Base-by-base conservation (phyloP, 2,329 filamentous ascomycete species). In the Epichloe typhina region DNA sequence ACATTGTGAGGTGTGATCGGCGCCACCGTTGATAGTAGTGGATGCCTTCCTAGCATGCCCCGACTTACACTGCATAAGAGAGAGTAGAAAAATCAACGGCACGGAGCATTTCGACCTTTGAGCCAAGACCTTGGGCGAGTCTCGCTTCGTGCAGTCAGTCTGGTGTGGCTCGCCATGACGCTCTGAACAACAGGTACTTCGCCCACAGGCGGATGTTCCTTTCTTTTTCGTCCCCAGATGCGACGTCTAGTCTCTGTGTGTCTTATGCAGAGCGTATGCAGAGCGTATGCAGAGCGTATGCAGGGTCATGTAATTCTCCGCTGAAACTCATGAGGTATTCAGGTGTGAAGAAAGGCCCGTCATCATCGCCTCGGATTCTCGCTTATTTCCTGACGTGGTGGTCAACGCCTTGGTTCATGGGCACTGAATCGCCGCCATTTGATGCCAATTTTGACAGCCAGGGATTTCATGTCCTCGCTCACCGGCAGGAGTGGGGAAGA, bases 201-300 rank as follows among this genome's bases (percentile, higher is more conserved):
- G 31, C 43, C 44, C 49, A 50, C 3, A 38, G 13, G 19, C 19
- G 41, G 11, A n/a, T 21, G 3, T 31, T 4, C 56, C 23, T 51
- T 53, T 55, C 46, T 57, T 53, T 44, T 58, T 57, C 51, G 55
- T 50, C 13, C 53, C 33, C 57, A 56, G 39, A 48, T 53, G 50
- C 52, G 53, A 51, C 49, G 45, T 47, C 52, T 54, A 50, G 52
- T 53, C 44, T 52, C 46, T 52, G 49, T n/a, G 50, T 54, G 49
- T 52, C 51, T 54, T 40, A 53, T 44, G 39, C 48, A 26, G 23
- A 26, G 23, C 7, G 23, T 26, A 17, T 2, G 23, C 23, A 7
- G 23, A 23, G 23, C 23, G 21, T 4, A 31, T 31, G 26, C 7
- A 50, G 50, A 51, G 50, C 51, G 52, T 51, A 50, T 42, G 50